A percentile compares a stretch with the other conserved stretches of the same genome.
phyloP scores from a whole-genome alignment of 2,329 filamentous ascomycete species.

The Aureobasidium sp. region DNA sequence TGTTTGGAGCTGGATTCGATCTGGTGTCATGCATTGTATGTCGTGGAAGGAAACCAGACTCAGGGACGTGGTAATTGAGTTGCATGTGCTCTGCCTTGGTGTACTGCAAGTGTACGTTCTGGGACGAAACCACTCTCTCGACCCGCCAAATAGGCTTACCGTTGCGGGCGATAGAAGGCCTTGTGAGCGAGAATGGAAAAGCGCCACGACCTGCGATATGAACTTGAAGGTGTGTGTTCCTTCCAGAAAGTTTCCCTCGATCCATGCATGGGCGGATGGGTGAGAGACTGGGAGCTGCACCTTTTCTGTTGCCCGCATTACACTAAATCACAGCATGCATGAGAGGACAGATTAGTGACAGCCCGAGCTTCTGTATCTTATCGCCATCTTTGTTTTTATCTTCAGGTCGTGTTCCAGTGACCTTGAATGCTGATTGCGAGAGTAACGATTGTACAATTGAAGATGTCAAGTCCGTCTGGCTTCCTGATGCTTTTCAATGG shows the following conservation, averaged over 20 bases:
- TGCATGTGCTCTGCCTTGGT: conserved; percentile 1
- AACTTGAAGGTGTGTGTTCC: background rate
- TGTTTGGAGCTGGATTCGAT: background rate
- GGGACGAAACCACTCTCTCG: background rate
- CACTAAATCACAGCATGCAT: conserved; percentile 4
- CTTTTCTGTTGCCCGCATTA: background rate
- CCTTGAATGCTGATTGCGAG: background rate
- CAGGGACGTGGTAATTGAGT: background rate
- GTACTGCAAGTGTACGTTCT: conserved; percentile 3
- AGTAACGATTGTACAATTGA: background rate
- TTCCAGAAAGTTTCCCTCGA: background rate
- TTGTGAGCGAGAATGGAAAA: background rate
- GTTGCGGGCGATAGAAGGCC: background rate
- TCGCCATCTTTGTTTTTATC: too few species aligned
- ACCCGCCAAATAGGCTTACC: background rate
- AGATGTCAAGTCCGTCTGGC: background rate
- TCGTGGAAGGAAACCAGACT: background rate
- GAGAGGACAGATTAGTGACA: too few species aligned
- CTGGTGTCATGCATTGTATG: conserved; percentile 5
- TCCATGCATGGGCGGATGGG: background rate
- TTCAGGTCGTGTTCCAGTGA: too few species aligned
- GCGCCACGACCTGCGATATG: background rate
- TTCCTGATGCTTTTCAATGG: background rate
- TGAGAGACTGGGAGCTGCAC: background rate
- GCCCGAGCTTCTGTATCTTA: too few species aligned